phyloP scores from a whole-genome alignment of 2,329 filamentous ascomycete genomes.

The Aureobasidium sp. region DNA sequence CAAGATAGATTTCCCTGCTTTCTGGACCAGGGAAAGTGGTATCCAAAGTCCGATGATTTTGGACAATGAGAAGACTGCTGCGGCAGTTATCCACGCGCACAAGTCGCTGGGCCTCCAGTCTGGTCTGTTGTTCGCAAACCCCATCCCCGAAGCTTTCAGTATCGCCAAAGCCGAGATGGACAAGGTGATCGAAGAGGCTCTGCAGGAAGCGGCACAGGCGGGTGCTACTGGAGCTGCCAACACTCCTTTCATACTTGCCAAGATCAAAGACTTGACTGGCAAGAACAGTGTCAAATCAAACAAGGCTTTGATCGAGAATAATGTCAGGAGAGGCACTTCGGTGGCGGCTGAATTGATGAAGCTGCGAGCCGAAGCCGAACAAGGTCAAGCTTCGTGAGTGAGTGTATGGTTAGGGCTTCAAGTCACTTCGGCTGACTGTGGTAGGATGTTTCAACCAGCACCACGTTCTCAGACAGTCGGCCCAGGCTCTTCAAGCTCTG shows the following conservation, averaged over 20 bases:
- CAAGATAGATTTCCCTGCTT: constrained; percentile 77
- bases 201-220: constrained; percentile 54
- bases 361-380: constrained; percentile 36
- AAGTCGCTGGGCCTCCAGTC: constrained; percentile 62
- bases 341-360: constrained; percentile 54
- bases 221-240: constrained; percentile 66
- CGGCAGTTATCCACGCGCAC: constrained; percentile 79
- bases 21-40: constrained; percentile 85
- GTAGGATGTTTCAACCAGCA: constrained; percentile 12
- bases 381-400: constrained; percentile 30
- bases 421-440: constrained; percentile 7
- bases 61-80: constrained; percentile 68
- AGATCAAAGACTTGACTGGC: constrained; percentile 70
- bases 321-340: constrained; percentile 55
- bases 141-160: constrained; percentile 61
- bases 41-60: constrained; percentile 68
- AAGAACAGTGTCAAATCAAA: constrained; percentile 67
- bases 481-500: constrained; percentile 15
- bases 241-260: constrained; percentile 72
- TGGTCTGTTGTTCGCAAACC: constrained; percentile 82
- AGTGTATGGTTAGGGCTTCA: background rate
- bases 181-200: constrained; percentile 56
- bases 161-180: constrained; percentile 66
- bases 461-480: background rate
- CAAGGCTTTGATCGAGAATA: constrained; percentile 56